Conservation (phyloP, 2,329 filamentous ascomycete species). For the Fusarium sublunatum region DNA sequence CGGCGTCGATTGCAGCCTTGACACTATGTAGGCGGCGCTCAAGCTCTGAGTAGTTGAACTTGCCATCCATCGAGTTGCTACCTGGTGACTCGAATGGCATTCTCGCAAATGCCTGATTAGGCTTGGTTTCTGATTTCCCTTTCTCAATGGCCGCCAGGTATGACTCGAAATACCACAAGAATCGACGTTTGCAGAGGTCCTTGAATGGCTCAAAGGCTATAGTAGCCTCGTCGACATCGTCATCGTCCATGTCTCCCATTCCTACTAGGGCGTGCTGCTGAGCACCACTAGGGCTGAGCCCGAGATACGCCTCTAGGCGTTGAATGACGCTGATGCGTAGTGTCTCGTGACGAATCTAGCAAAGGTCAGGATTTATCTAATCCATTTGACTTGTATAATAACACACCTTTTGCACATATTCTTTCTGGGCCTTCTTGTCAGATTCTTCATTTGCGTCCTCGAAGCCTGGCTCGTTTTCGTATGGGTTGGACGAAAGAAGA, state of each 20-base stretch:
- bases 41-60: slow-evolving; percentile 82
- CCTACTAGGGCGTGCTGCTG: slow-evolving; percentile 42
- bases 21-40: slow-evolving; percentile 75
- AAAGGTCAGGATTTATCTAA: slow-evolving; percentile 20
- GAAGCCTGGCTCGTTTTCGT: slow-evolving; percentile 95
- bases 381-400: neutral
- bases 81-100: slow-evolving; percentile 85
- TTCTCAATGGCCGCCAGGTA: slow-evolving; percentile 79
- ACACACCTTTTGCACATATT: slow-evolving; percentile 81
- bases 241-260: slow-evolving; percentile 57
- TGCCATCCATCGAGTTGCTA: slow-evolving; percentile 85
- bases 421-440: slow-evolving; percentile 78
- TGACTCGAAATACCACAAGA: slow-evolving; percentile 95
- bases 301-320: slow-evolving; percentile 82
- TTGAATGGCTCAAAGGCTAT: slow-evolving; percentile 85
- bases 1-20: slow-evolving; percentile 75
- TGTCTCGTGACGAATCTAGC: slow-evolving; percentile 88
- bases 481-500: slow-evolving; percentile 92
- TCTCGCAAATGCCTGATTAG: slow-evolving; percentile 72
- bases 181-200: slow-evolving; percentile 89
- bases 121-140: slow-evolving; percentile 71
- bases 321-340: slow-evolving; percentile 88
- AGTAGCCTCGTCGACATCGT: slow-evolving; percentile 65
- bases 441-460: slow-evolving; percentile 75
- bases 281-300: slow-evolving; percentile 66